Conservation (phyloP, 169 alveolate genomes). For the Plasmodium relictum region DNA sequence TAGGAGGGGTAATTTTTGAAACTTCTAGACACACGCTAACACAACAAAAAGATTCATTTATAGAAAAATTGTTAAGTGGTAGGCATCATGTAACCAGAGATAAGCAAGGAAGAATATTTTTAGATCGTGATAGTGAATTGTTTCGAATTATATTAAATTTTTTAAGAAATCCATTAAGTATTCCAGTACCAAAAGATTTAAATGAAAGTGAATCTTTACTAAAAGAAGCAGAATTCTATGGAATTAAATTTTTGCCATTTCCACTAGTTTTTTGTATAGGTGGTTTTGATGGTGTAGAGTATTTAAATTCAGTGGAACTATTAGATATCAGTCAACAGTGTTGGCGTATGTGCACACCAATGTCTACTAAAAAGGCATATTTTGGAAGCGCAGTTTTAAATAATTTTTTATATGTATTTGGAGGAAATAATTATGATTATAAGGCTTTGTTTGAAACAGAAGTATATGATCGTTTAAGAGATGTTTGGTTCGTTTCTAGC, state of each 20-base stretch:
- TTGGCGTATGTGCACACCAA: conserved; percentile 92
- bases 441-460: conserved; percentile 94
- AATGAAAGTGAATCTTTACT: conserved; percentile 87
- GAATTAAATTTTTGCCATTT: conserved; percentile 89
- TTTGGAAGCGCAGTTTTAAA: conserved; percentile 87
- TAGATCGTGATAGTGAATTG: conserved; percentile 90
- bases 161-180: conserved; percentile 86
- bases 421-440: conserved; percentile 93
- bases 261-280: conserved; percentile 89
- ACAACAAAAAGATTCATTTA: conserved; percentile 86
- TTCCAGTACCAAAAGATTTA: conserved; percentile 88
- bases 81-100: conserved; percentile 88
- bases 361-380: conserved; percentile 90
- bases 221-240: conserved; percentile 89
- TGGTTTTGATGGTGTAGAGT: conserved; percentile 90
- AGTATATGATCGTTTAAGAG: conserved; percentile 91
- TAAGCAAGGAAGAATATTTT: conserved; percentile 89
- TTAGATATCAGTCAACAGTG: conserved; percentile 89
- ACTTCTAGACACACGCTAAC: conserved; percentile 90
- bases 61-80: conserved; percentile 88
- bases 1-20: conserved; percentile 91
- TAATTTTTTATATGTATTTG: conserved; percentile 89
- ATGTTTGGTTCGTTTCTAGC: conserved; percentile 88
- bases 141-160: conserved; percentile 89
- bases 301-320: conserved; percentile 86